Base-by-base conservation (phyloP, 2,329 filamentous ascomycete species). In the Trematosphaeria pertusa region DNA sequence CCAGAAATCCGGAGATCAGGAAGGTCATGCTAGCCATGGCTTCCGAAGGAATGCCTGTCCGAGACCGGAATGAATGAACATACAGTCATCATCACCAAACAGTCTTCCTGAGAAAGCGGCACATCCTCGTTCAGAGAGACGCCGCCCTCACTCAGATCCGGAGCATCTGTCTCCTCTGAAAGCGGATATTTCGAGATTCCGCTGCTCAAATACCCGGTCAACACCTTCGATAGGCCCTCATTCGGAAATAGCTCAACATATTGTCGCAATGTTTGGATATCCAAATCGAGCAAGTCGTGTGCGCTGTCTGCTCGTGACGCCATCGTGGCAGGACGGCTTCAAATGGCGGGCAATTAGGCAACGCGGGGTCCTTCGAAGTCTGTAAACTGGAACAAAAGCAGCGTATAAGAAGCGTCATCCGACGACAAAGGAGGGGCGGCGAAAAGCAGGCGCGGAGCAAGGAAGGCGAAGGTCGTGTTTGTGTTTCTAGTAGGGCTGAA, bases 191-290 rank as follows among this genome's bases (percentile, higher is more conserved):
- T 91, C 1, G 91, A 97, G 31, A 95, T 80, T 36, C 87, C 85
- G 65, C 91, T 96, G 4, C 84, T 87, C 50, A 99, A 74, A 67
- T 88, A 99, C 0, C 87, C 91, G 33, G 85, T 87, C 39, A 99
- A 78, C 26, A 96, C 84, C 61, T 91, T 91, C 41, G 86, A 86
- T 6, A 97, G 79, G 21, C 94, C 92, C 47, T 86, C 86, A 3
- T 91, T 86, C 0, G 92, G 91, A 59, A 99, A 99, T 58, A 94
- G 86, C 3, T 80, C 77, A 52, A 90, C 87, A 65, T 93, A 99
- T 56, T 91, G 86, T 43, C 87, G 81, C 18, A 99, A 75, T n/a
- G 93, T 77, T 33, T 83, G 84, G 33, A 84, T 81, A 64, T 97
- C 92, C 77, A 91, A 88, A 19, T 90, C 83, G n/a, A 81, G 54